Evolutionary conservation across 2,329 filamentous ascomycete genomes (phyloP), one percentile per base, ranked within the genome.

Genomic region (Aphanocladium album): DNA sequence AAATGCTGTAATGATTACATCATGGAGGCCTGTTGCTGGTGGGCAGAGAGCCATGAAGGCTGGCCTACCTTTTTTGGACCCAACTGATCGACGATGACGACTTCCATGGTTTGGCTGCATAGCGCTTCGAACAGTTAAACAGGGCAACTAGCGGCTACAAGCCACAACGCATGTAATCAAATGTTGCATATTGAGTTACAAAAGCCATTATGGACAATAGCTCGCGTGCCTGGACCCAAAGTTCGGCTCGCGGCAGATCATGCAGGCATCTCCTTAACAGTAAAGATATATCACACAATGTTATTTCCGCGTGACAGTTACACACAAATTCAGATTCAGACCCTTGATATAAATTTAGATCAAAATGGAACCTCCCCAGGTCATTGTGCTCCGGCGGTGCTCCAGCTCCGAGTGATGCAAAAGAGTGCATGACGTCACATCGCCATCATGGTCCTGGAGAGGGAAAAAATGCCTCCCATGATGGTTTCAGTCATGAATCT

Each of bases 1-100:
- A 51, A 35, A 27, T 37, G 47, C 37, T 30, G 49, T 53, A 59
- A 53, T 53, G 16, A 53, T 59, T 46, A 59, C 47, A 53, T 59
- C 57, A 59, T 59, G 57, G 27, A 59, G 49, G 46, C 35, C 8
- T 35, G 47, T n/a, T 19, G 23, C 35, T 9, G 46, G 11, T 19
- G 46, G 16, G 16, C n/a, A 23, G 25, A 30, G 23, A n/a, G 33
- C 33, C 39, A 11, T 45, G 23, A 58, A 16, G 41, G 41, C 41
- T 16, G 3, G 56, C 25, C 12, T 16, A 9, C 17, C 8, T 46
- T n/a, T 16, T 9, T 39, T 56, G 37, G 37, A 35, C 37, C 51
- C 21, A 54, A 23, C 17, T 16, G 14, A n/a, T 25, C 19, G 27
- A 49, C 43, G 17, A 39, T 39, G 43, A 46, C 6, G 27, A 8